These are phyloP conservation scores for Neurospora africana DNA, from an alignment of 495 filamentous ascomycete genomes.

Conservation along the genomic window DNA sequence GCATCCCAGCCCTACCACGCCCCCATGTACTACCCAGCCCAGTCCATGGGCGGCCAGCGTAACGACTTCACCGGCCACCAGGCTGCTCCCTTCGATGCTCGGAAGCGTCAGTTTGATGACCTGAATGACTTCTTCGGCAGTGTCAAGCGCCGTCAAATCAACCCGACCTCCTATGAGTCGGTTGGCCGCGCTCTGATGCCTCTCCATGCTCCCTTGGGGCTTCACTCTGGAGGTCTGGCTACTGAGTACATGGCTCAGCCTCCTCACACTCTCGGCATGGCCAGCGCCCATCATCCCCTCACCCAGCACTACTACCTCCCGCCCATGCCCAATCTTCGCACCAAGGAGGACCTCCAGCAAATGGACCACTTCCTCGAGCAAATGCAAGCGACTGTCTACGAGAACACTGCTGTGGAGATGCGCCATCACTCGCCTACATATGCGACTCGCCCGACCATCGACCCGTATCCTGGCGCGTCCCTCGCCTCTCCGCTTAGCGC, in stretches of 20 bases:
- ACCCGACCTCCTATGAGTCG: conserved; percentile 70
- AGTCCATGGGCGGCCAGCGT: conserved; percentile 41
- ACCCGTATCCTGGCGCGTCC: conserved; percentile 46
- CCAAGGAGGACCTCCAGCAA: conserved; percentile 83
- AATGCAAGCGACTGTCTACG: conserved; percentile 89
- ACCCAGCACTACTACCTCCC: conserved; percentile 69
- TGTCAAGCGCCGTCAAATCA: conserved; percentile 78
- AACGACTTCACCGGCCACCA: conserved; percentile 41
- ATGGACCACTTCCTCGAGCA: conserved; percentile 91
- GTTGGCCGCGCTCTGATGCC: conserved; percentile 70
- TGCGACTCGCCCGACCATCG: conserved; percentile 28
- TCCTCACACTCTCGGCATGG: conserved; percentile 36
- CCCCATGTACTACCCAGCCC: conserved; percentile 51
- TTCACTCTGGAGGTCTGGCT: conserved; percentile 51
- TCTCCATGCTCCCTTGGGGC: conserved; percentile 55
- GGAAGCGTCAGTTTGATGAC: conserved; percentile 77
- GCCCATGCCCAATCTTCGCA: conserved; percentile 73
- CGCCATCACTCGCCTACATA: conserved; percentile 66
- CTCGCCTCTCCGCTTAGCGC: conserved; percentile 52
- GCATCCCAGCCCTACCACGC: conserved; percentile 41
- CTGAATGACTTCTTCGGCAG: conserved; percentile 91
- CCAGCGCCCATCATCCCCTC: conserved; percentile 42
- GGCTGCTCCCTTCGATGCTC: conserved; percentile 46
- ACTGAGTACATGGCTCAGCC: conserved; percentile 54
- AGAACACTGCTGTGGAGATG: conserved; percentile 59